Base-by-base conservation (phyloP, 306 rosid species). In the Corylus avellana region DNA sequence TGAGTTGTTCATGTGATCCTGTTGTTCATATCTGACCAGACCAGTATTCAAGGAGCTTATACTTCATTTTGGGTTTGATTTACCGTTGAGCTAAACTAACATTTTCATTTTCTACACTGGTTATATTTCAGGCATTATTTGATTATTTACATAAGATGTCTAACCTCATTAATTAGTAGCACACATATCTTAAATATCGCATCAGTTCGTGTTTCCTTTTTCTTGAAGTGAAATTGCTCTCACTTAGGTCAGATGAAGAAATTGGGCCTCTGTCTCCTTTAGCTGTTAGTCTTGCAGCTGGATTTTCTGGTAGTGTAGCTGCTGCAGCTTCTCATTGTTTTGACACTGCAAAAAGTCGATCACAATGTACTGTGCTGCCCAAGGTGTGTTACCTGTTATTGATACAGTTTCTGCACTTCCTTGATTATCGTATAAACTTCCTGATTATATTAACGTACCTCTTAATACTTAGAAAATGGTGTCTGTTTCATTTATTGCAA, bases 301-400 rank as follows among this genome's bases (percentile, higher is more conserved):
- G 98, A 76, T 79, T 95, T 78, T 95, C 98, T 47, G 97, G 91
- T 64, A 87, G 94, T 76, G 77, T 92, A 86, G 98, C 93, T 48
- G 98, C 92, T 9, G 98, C 97, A 80, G 98, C 94, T 84, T 92
- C 98, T 83, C 98, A 92, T 82, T 78, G 96, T 84, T 95, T 95
- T 57, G 98, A 95, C 87, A 92, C 97, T 39, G 87, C 98, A 72
- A 91, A 87, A 75, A 90, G 88, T 77, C 90, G 97, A 85, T 87
- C 93, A 51, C 92, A 86, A 68, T 92, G 97, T 75, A 83, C 79
- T 8, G 97, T 95, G 80, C 75, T 91, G 17, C 93, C 98, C 42
- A 95, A 91, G 98, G 98, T 94, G 73, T 49, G 47, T 37, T 50
- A 44, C 59, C 47, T 75, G 7, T 56, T 74, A 25, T 58, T 67